A percentile compares a stretch with the other conserved stretches of the same genome.
phyloP scores from a whole-genome alignment of 768 basidiomycete genomes.

The Tubosaeta sp. region DNA sequence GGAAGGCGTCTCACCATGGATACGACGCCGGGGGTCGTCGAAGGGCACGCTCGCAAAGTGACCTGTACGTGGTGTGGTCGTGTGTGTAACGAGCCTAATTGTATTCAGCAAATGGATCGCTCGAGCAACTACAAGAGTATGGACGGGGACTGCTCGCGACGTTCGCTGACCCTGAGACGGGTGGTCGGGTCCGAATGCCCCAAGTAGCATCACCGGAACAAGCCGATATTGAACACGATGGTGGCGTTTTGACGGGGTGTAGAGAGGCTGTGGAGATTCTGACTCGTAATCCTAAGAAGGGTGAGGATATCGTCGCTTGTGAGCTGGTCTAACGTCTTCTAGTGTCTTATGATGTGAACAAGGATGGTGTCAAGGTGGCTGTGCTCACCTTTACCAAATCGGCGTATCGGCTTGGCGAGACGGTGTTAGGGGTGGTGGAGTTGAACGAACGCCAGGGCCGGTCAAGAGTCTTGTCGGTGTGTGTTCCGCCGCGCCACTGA shows the following conservation, averaged over 20 bases:
- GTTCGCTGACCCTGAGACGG: conserved; percentile 33
- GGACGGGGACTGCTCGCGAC: conserved; percentile 48
- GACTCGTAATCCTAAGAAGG: conserved; percentile 85
- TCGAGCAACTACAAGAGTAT: conserved; percentile 50
- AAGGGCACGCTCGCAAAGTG: conserved; percentile 12
- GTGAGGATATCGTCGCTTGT: conserved; percentile 36
- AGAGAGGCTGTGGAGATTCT: conserved; percentile 88
- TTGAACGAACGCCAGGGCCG: conserved; percentile 70
- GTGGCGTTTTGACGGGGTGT: conserved; percentile 49
- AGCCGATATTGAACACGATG: conserved; percentile 30
- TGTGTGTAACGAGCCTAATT: conserved; percentile 1
- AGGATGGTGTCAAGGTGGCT: conserved; percentile 87
- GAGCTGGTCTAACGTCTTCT: neutral
- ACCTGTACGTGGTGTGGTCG: conserved; percentile 14
- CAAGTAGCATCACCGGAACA: too few species aligned
- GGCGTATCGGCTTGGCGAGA: conserved; percentile 89
- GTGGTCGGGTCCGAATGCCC: conserved; percentile 26
- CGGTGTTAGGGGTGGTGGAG: conserved; percentile 83
- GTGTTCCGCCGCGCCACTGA: conserved; percentile 8
- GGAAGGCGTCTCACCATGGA: conserved; percentile 35
- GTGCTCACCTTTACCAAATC: conserved; percentile 89
- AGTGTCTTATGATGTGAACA: conserved; percentile 95
- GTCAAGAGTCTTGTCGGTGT: conserved; percentile 79
- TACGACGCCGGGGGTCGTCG: conserved; percentile 22
- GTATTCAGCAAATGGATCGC: conserved; percentile 23